Conservation (phyloP, 345 rosid species). For the Aegle marmelos region DNA sequence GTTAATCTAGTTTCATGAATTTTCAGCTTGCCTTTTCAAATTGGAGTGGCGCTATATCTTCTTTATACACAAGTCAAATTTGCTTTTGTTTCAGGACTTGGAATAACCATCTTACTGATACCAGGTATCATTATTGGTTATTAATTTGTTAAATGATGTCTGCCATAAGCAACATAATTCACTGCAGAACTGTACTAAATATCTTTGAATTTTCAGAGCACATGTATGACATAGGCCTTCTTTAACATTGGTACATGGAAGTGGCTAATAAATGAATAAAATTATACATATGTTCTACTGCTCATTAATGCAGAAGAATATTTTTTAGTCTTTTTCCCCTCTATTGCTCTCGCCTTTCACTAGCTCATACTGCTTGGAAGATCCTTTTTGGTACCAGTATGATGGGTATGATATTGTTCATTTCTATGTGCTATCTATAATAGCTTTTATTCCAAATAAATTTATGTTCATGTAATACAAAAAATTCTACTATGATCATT, state of each 20-base stretch:
- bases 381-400: background rate
- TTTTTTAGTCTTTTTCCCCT: background rate
- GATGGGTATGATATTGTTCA: background rate
- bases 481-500: background rate
- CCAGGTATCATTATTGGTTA: conserved; percentile 52
- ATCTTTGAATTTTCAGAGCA: background rate
- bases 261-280: background rate
- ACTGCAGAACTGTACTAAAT: background rate
- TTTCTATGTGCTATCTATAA: background rate
- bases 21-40: conserved; percentile 93
- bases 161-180: background rate
- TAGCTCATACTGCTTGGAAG: background rate
- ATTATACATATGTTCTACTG: background rate
- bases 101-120: conserved; percentile 69
- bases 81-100: conserved; percentile 83
- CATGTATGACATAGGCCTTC: background rate
- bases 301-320: background rate
- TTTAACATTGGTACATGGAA: background rate
- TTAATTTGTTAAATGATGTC: conserved; percentile 3
- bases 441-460: background rate
- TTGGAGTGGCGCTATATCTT: conserved; percentile 80
- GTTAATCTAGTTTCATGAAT: conserved; percentile 1
- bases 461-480: background rate
- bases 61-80: conserved; percentile 86
- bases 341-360: background rate